Evolutionary conservation across 495 filamentous ascomycete species (phyloP).

Genomic region (Talaromyces nanjingensis): DNA sequence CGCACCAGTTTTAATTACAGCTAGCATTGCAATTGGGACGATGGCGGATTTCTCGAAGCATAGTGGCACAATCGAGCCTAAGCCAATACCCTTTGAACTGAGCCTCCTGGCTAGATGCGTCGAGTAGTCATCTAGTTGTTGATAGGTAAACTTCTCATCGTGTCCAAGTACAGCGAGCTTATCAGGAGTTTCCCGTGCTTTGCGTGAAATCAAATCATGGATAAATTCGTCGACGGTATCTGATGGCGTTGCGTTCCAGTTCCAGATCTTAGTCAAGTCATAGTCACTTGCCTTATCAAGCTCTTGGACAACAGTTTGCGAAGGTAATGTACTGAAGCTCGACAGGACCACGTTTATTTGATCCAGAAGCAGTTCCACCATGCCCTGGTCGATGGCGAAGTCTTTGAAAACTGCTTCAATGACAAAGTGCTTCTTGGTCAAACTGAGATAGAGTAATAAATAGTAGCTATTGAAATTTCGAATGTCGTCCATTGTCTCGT

Average conservation of each 20-base stretch:
- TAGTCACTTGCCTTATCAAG: slow-evolving; percentile 13
- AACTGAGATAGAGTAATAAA: slow-evolving; percentile 15
- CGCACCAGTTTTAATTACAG: slow-evolving; percentile 40
- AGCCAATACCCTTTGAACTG: slow-evolving; percentile 22
- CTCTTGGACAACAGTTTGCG: neutral
- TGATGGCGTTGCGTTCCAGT: slow-evolving; percentile 13
- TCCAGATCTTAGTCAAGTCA: slow-evolving; percentile 13
- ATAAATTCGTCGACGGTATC: slow-evolving; percentile 19
- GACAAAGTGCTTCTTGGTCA: neutral
- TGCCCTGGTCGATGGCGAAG: neutral
- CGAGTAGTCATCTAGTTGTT: slow-evolving; percentile 12
- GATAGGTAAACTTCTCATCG: slow-evolving; percentile 17
- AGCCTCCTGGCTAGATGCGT: slow-evolving; percentile 18
- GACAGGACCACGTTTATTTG: slow-evolving; percentile 4
- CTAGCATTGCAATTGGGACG: slow-evolving; percentile 31
- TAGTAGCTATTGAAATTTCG: slow-evolving; percentile 3
- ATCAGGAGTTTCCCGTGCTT: slow-evolving; percentile 1
- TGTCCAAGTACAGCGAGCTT: slow-evolving; percentile 14
- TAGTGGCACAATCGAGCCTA: slow-evolving; percentile 28
- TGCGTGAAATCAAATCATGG: slow-evolving; percentile 17
- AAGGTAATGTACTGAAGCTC: slow-evolving; percentile 7
- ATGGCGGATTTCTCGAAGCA: slow-evolving; percentile 38
- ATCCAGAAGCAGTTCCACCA: slow-evolving; percentile 3
- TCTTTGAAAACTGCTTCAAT: slow-evolving; percentile 2
- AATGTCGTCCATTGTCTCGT: slow-evolving; percentile 2